Evolutionary conservation across 495 filamentous ascomycete species (phyloP), one percentile per base, ranked within the genome.

Genomic region (Penicillium ucsense): DNA sequence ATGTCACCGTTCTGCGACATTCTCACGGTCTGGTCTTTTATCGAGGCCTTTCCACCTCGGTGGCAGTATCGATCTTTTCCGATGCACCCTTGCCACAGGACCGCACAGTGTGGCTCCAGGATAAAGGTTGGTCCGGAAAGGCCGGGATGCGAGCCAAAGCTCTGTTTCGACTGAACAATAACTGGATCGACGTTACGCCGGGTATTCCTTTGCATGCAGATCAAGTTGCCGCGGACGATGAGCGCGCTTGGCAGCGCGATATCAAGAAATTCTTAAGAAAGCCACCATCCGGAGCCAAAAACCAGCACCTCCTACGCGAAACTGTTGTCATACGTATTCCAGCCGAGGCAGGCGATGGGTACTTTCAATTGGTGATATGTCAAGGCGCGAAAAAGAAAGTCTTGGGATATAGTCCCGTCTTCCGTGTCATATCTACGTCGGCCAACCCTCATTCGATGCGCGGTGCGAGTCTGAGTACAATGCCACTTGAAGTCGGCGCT

Each of bases 141-240:
- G 77, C 78, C 11, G 83, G 83, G 20, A 84, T 85, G 81, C 71
- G 73, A 28, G 63, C 79, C 31, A 84, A 83, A 55, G 72, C 80
- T 3, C 53, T 83, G 6, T 56, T 84, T 10, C 73, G 74, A 11
- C 61, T 73, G 0, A 76, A 73, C 35, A 64, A 72, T 11, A 67
- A 65, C 61, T 85, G 83, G 83, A 55, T 85, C 2, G 70, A 85
- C 46, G 81, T 85, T 4, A 84, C 83, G 0, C 83, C 83, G 0
- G 60, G 70, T 3, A 59, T 69, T 5, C 64, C 69, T n/a, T 58
- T 76, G 0, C 50, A 57, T 7, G 50, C 72, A 0, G 60, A 70
- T 3, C 74, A 78, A 45, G 49, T 82, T 4, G 62, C 66, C 0
- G 60, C 68, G 3, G 54, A 59, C 6, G 76, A 79, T 35, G 82